phyloP scores from a whole-genome alignment of 177 flowering plant genomes.

The Tripterygium wilfordii region DNA sequence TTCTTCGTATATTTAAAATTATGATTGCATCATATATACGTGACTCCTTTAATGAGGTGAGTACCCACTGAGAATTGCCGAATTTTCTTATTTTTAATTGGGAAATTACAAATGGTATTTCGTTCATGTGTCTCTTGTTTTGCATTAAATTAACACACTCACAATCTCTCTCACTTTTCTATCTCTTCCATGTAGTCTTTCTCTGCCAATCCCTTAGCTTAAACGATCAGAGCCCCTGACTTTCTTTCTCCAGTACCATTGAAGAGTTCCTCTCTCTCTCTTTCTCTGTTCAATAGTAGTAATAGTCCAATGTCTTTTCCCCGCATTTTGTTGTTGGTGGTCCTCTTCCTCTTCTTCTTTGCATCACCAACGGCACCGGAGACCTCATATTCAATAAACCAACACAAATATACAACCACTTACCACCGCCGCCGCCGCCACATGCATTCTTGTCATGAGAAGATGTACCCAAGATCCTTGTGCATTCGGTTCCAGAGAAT shows the following conservation, averaged over 20 bases:
- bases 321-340: too few relatives aligned
- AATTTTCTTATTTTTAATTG: too few relatives aligned
- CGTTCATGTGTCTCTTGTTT: constrained; percentile 33
- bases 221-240: not conserved
- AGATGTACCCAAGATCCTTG: constrained; percentile 10
- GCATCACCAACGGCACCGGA: too few relatives aligned
- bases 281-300: too few relatives aligned
- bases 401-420: too few relatives aligned
- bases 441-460: constrained; percentile 7
- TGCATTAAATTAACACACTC: constrained; percentile 4
- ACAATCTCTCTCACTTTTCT: constrained; percentile 4
- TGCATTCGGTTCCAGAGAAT: constrained; percentile 32
- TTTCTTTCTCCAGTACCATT: not conserved
- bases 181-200: too few relatives aligned
- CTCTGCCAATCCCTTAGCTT: not conserved
- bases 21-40: constrained; percentile 9
- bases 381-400: constrained; percentile 10
- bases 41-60: constrained; percentile 10
- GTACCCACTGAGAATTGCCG: not conserved
- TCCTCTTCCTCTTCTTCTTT: too few relatives aligned
- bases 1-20: too few relatives aligned
- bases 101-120: too few relatives aligned
- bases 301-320: too few relatives aligned
- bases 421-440: constrained; percentile 11
- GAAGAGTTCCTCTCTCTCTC: too few relatives aligned